Base-by-base conservation (phyloP, 768 basidiomycete species). In the Scleroderma citrinum region DNA sequence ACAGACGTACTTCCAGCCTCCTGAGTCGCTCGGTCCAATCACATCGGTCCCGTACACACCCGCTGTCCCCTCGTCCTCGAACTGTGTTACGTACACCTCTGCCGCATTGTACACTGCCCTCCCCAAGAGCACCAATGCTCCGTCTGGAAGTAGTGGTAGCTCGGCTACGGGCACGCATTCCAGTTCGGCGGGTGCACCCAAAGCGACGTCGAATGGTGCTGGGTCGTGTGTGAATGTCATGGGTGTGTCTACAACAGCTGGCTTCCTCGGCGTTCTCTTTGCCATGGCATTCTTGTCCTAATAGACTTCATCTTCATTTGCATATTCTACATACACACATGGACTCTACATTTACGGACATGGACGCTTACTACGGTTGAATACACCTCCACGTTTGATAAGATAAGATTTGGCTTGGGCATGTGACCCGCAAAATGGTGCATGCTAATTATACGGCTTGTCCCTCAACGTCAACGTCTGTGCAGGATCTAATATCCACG, bases 11-110 rank as follows among this genome's bases (percentile, higher is more conserved):
- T 54, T 62, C 37, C 76, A 78, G 60, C 78, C 76, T 38, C 58
- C 74, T 19, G 76, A 77, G 57, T 71, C 72, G 3, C 59, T 73
- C 40, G 75, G 74, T 24, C 55, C 69, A n/a, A 75, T 76, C 55
- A 58, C 63, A 14, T 54, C 61, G 1, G 57, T 76, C n/a, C 78
- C 78, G 0, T 78, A 78, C 61, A 60, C 63, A 2, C 59, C 76
- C 2, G 49, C 43, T 2, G 46, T 66, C 14, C 72, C 75, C 10
- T 47, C 74, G 8, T 73, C 74, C 30, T 73, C 72, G 48, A 71
- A 71, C 59, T 79, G 77, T 49, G 59, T 64, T 35, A 68, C 70
- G 11, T 71, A 59, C 57, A 46, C 60, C 3, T 72, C 69, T 1
- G 42, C 64, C 7, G 61, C 58, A 12, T 61, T 79, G 31, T 78